Base-by-base conservation (phyloP, 1,139 yeast genomes). In the Taiozyma sp. region DNA sequence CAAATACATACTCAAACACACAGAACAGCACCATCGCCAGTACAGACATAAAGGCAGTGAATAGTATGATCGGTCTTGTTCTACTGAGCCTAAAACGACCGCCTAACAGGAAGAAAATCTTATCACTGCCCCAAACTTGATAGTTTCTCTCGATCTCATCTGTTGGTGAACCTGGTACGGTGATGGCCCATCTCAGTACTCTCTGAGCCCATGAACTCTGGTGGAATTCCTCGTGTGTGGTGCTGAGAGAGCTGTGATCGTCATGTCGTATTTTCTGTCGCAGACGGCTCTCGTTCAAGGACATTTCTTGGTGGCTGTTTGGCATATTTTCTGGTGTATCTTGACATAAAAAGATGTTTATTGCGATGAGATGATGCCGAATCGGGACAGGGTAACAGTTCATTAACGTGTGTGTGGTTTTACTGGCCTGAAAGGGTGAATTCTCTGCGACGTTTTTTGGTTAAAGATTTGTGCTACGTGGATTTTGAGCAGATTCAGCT, bases 21-120 rank as follows among this genome's bases (percentile, higher is more conserved):
- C 75, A 67, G 56, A 72, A 81, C 5, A 87, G 63, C 2, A 85
- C 76, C 2, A 76, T 76, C 0, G 87, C 82, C 0, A 74, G 58
- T 0, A 81, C 47, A 0, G 80, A 62, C 1, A 70, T 42, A 0
- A 67, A 48, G 1, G 72, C 69, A 0, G 79, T 73, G 0, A 68
- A 30, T 10, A 77, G 19, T 46, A 70, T 67, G 45, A 70, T 58
- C 30, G 80, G 77, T 51, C 62, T 55, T 54, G 72, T 65, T 53
- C 71, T 70, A 50, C 73, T 54, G 1, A 68, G 67, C 39, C 82
- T 68, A 45, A 83, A 64, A 41, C 91, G 67, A 0, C 96, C 96
- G 8, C 95, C 95, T 51, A 80, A 70, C 4, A 84, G 66, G 65
- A 78, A 87, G 4, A 79, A 51, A 46, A 69, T 69, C 41, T 69